phyloP scores from a whole-genome alignment of 495 filamentous ascomycete species.

The Penicillium desertorum region DNA sequence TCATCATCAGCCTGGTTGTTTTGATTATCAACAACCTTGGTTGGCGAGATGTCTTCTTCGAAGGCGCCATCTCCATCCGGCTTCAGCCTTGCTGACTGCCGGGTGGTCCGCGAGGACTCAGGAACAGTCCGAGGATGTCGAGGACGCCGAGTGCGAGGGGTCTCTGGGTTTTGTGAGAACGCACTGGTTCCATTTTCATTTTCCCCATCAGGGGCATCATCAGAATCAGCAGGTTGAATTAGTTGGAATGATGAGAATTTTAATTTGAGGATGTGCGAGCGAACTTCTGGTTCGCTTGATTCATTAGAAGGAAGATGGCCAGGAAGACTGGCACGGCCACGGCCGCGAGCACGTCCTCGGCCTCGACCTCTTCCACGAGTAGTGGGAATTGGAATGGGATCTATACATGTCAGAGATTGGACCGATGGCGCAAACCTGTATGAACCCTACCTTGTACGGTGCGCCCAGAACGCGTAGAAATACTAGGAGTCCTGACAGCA shows the following conservation, averaged over 20 bases:
- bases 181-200: neutral
- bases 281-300: constrained; percentile 3
- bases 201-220: neutral
- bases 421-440: neutral
- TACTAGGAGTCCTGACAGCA: constrained; percentile 17
- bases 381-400: constrained; percentile 12
- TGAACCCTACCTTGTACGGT: constrained; percentile 21
- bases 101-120: constrained; percentile 42
- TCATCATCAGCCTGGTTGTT: constrained; percentile 17
- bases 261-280: constrained; percentile 25
- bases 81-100: constrained; percentile 40
- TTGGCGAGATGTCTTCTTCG: constrained; percentile 23
- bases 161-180: constrained; percentile 22
- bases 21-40: constrained; percentile 18
- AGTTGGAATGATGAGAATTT: constrained; percentile 15
- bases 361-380: constrained; percentile 27
- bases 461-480: constrained; percentile 27
- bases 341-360: constrained; percentile 15
- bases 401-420: constrained; percentile 12
- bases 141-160: constrained; percentile 21
- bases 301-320: constrained; percentile 5
- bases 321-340: constrained; percentile 14
- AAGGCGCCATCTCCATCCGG: constrained; percentile 18
- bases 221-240: neutral
- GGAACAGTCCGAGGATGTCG: constrained; percentile 29